Evolutionary conservation across 1,139 yeast species (phyloP).

Genomic region (Taphrina betulina): DNA sequence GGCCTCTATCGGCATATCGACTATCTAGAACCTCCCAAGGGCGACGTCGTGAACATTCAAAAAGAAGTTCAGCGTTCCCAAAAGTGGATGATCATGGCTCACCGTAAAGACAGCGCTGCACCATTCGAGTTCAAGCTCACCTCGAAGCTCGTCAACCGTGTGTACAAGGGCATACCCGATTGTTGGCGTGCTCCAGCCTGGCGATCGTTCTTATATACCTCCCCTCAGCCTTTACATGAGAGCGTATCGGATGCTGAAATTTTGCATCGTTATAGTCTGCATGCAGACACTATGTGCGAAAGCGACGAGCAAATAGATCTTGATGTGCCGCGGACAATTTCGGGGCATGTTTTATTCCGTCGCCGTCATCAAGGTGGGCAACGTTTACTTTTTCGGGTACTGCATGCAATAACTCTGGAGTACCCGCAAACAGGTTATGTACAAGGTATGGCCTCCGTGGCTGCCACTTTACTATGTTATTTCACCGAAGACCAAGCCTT

Average conservation of each 20-base stretch:
- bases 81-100: constrained; percentile 27
- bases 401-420: constrained; percentile 38
- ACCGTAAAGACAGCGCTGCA: neutral
- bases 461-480: constrained; percentile 39
- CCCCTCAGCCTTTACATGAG: neutral
- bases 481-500: constrained; percentile 38
- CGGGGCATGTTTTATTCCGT: constrained; percentile 38
- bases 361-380: constrained; percentile 39
- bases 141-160: constrained; percentile 31
- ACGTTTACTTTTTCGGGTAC: constrained; percentile 37
- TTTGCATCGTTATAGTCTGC: constrained; percentile 4
- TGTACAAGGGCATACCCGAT: constrained; percentile 40
- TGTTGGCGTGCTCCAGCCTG: constrained; percentile 38
- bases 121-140: constrained; percentile 10
- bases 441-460: constrained; percentile 40
- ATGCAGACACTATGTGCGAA: constrained; percentile 32
- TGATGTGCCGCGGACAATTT: constrained; percentile 40
- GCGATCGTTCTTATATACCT: constrained; percentile 30
- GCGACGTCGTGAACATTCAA: neutral
- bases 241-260: constrained; percentile 7
- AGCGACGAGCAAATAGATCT: constrained; percentile 40
- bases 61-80: constrained; percentile 17
- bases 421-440: constrained; percentile 39
- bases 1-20: neutral
- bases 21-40: neutral